Evolutionary conservation across 345 rosid species (phyloP).

Genomic region (Gossypium stocksii): DNA sequence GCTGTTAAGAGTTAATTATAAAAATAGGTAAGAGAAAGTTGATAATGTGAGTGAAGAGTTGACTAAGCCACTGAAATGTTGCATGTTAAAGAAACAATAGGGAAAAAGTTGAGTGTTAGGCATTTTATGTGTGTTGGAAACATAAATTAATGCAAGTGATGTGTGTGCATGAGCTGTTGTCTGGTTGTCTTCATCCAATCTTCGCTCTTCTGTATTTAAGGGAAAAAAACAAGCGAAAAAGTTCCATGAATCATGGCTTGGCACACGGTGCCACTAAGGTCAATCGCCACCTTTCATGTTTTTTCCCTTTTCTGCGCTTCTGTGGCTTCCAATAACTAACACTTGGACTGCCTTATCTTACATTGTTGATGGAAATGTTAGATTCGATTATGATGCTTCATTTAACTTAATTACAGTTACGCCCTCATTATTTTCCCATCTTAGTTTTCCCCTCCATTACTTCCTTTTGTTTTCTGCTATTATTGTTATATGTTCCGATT

Average conservation of each 20-base stretch:
- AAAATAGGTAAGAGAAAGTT: neutral
- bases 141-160: neutral
- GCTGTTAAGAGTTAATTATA: neutral
- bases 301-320: neutral
- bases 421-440: too few species aligned
- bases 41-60: slow-evolving; percentile 5
- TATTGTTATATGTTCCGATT: too few species aligned
- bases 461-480: too few species aligned
- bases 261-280: neutral
- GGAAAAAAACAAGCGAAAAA: too few species aligned
- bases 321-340: too few species aligned
- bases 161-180: neutral
- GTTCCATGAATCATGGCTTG: neutral
- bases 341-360: too few species aligned
- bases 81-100: neutral
- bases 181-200: neutral
- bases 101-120: neutral
- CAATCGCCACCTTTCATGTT: slow-evolving; percentile 9
- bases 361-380: too few species aligned
- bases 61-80: slow-evolving; percentile 3
- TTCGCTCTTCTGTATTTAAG: neutral
- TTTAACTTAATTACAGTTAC: too few species aligned
- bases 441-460: too few species aligned
- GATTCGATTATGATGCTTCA: too few species aligned
- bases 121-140: too few species aligned